A percentile compares a stretch with the other conserved stretches of the same genome.
These are phyloP conservation scores for Stereocaulon alpinum DNA, from an alignment of 495 filamentous ascomycete genomes.

Conservation along the genomic window DNA sequence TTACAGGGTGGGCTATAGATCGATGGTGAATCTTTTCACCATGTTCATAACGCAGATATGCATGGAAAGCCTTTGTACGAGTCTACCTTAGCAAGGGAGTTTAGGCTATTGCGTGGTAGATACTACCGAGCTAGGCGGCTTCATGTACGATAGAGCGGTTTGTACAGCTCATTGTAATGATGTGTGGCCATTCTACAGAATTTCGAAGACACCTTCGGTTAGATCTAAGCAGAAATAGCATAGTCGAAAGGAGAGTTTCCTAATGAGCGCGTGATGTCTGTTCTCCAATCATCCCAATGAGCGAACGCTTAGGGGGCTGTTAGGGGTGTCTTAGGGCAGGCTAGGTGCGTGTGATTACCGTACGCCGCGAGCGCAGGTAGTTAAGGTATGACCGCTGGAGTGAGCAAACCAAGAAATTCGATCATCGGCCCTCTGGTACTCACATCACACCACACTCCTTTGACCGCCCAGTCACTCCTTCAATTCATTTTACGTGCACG, in stretches of 20 bases:
- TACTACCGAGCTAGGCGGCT: neutral
- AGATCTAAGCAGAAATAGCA: no score
- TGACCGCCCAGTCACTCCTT: constrained; percentile 1
- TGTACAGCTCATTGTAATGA: neutral
- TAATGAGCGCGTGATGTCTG: no score
- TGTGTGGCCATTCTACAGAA: no score
- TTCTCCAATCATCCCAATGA: neutral
- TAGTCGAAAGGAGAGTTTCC: no score
- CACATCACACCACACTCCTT: constrained; percentile 2
- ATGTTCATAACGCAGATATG: neutral
- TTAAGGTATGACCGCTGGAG: no score
- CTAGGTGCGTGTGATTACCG: neutral
- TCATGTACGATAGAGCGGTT: neutral
- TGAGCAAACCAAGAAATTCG: neutral
- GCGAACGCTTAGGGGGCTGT: neutral
- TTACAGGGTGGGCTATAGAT: constrained; percentile 32
- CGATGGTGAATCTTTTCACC: constrained; percentile 24
- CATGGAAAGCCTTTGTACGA: neutral
- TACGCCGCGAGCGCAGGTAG: neutral
- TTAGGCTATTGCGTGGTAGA: neutral
- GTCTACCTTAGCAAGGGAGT: neutral
- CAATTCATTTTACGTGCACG: neutral
- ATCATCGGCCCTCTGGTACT: neutral
- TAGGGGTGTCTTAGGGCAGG: neutral
- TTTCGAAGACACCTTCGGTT: no score